Conservation (phyloP, 2,329 filamentous ascomycete species). For the Aspergillus sergii region DNA sequence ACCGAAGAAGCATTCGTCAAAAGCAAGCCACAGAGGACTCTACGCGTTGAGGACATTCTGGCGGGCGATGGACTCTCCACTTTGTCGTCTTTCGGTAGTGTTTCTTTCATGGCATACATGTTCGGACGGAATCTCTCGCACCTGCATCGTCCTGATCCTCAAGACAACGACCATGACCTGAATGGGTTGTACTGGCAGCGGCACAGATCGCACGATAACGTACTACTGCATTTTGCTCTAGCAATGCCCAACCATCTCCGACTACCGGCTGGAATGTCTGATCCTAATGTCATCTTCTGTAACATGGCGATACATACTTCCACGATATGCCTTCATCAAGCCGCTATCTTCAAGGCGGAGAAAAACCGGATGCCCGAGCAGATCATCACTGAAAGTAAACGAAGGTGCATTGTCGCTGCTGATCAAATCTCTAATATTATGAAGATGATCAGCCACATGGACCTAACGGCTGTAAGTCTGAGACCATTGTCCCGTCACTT, state of each 20-base stretch:
- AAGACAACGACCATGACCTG: slow-evolving; percentile 82
- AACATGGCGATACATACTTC: slow-evolving; percentile 98
- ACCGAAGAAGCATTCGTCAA: slow-evolving; percentile 84
- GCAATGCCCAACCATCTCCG: slow-evolving; percentile 80
- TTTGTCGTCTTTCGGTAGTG: slow-evolving; percentile 76
- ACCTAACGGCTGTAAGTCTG: slow-evolving; percentile 72
- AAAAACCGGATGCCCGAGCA: slow-evolving; percentile 77
- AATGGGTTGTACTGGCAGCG: slow-evolving; percentile 96
- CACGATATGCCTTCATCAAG: slow-evolving; percentile 96
- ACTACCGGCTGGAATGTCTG: slow-evolving; percentile 71
- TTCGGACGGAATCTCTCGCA: slow-evolving; percentile 91
- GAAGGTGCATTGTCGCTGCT: slow-evolving; percentile 88
- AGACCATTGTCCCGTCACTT: neutral
- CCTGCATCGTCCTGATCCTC: slow-evolving; percentile 79
- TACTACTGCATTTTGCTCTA: slow-evolving; percentile 83
- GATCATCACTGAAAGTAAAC: slow-evolving; percentile 85
- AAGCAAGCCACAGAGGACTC: slow-evolving; percentile 72
- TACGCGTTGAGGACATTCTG: slow-evolving; percentile 59
- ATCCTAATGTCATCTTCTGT: slow-evolving; percentile 85
- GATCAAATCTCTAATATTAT: slow-evolving; percentile 94
- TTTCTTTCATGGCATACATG: slow-evolving; percentile 82
- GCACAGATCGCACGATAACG: slow-evolving; percentile 85
- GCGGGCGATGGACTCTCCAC: slow-evolving; percentile 70
- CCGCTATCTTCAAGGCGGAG: slow-evolving; percentile 95
- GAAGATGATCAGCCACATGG: slow-evolving; percentile 90